Percentiles rank a stretch among this genome's conserved stretches.
phyloP scores from a whole-genome alignment of 163 green algal species.

The Volvox carteri region DNA sequence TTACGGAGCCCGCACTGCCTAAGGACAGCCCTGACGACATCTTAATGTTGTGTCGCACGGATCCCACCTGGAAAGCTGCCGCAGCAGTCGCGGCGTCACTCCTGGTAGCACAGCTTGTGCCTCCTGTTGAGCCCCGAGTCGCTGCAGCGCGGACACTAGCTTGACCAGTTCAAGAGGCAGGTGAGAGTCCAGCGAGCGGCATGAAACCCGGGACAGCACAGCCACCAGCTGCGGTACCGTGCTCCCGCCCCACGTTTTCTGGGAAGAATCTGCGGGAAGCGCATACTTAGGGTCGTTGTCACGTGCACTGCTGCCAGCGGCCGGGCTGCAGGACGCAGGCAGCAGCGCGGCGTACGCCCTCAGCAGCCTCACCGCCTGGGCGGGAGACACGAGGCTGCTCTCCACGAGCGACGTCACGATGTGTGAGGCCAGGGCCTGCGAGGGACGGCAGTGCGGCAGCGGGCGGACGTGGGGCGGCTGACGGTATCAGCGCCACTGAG shows the following conservation, averaged over 20 bases:
- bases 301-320: not conserved
- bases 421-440: not conserved
- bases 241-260: not conserved
- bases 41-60: too few species aligned
- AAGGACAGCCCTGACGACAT: not conserved
- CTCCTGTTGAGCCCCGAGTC: not conserved
- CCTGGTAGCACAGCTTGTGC: not conserved
- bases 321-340: not conserved
- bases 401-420: not conserved
- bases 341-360: constrained; percentile 11
- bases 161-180: not conserved
- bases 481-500: too few species aligned
- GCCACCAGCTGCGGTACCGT: not conserved
- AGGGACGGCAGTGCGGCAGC: not conserved
- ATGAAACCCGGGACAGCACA: not conserved
- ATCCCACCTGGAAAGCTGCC: not conserved
- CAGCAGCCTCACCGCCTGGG: constrained; percentile 8
- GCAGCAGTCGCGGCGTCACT: not conserved
- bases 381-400: not conserved
- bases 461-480: too few species aligned
- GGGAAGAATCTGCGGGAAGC: not conserved
- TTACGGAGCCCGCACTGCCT: not conserved
- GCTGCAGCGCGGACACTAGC: not conserved
- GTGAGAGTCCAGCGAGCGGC: not conserved
- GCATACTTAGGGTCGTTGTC: not conserved